Evolutionary conservation across 2,329 filamentous ascomycete genomes (phyloP), one percentile per base, ranked within the genome.

Genomic region (Trichoderma arundinaceum): DNA sequence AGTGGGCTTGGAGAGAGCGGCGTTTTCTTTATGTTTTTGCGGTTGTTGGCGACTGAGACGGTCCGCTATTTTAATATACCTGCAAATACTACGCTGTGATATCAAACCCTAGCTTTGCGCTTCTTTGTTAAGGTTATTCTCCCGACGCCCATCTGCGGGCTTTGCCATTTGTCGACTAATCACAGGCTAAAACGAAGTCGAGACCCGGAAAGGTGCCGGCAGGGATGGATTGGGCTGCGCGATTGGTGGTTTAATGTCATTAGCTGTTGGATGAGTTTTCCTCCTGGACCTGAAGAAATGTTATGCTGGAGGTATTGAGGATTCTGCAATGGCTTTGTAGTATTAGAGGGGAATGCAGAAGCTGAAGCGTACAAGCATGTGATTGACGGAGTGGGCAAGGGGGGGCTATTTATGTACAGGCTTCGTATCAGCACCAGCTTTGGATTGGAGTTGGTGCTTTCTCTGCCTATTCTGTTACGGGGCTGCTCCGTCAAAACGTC

Each of bases 51-150:
- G 33, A 54, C 52, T 17, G 17, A 38, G 10, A 19, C 13, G 7
- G 7, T 3, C 22, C 22, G 22, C 28, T 38, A 38, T 53, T 38
- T 38, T n/a, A 53, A 33, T 38, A 38, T 33, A 17, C 8, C 12
- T 13, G 19, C n/a, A 35, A 17, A 51, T n/a, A 15, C 4, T 49
- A 33, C 32, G n/a, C 32, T 17, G 43, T 19, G 43, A 44, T 44
- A 44, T 44, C n/a, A 2, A 28, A 49, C 22, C 19, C 17, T 28
- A 49, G 6, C 35, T 38, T 28, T 54, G 12, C n/a, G 7, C 52
- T 28, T 28, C 52, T 41, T 41, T 38, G 33, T 54, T 54, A 54
- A 54, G 52, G 52, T 54, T 54, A 54, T 39, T 54, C 33, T 54
- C 28, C 52, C 17, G 35, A 15, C n/a, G 10, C 35, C n/a, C 12